Conservation (phyloP, 2,329 filamentous ascomycete genomes). For the Alternaria panax region DNA sequence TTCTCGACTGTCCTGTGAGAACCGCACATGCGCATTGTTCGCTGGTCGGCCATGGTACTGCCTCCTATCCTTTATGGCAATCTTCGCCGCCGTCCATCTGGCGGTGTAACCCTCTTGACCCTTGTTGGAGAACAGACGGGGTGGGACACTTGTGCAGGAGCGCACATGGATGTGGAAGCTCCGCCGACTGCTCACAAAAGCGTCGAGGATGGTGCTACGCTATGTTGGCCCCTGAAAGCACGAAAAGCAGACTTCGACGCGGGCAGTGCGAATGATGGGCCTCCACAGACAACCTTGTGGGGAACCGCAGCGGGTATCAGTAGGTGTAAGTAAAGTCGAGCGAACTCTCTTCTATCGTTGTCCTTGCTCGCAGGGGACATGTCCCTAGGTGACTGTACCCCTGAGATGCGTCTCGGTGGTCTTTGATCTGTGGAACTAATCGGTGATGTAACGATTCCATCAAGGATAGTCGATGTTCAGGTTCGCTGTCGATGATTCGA, state of each 20-base stretch:
- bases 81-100: background rate
- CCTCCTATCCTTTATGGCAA: background rate
- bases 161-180: background rate
- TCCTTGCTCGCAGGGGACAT: background rate
- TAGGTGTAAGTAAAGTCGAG: background rate
- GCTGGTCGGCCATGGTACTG: background rate
- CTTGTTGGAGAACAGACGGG: background rate
- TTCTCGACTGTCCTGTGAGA: background rate
- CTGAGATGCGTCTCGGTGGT: background rate
- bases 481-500: background rate
- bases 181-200: background rate
- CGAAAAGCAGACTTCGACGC: background rate
- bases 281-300: background rate
- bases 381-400: background rate
- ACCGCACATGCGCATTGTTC: background rate
- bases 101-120: background rate
- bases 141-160: background rate
- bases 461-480: slow-evolving; percentile 9
- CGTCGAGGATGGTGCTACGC: background rate
- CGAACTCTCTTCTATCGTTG: background rate
- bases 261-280: background rate
- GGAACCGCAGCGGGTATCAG: background rate
- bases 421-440: background rate
- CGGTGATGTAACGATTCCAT: background rate
- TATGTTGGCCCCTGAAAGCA: background rate